Evolutionary conservation across 106 monocot species (phyloP), one percentile per base, ranked within the genome.

Genomic region (Allium sativum): DNA sequence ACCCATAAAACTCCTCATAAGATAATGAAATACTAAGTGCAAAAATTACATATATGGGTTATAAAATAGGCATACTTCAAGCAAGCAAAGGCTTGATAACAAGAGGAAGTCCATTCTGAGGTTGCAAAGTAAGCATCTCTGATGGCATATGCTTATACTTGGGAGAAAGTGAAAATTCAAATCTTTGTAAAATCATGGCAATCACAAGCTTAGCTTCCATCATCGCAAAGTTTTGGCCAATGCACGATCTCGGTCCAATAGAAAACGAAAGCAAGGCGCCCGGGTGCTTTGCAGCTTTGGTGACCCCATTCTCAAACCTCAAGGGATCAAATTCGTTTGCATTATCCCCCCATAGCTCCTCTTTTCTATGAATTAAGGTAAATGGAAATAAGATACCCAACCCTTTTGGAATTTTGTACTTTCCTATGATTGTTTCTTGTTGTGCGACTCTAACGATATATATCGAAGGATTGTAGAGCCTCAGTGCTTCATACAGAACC

Each of bases 171-270:
- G 64, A 31, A 53, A 83, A 75, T 6, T 71, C 65, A 75, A 81
- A 89, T 64, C 67, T 68, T 64, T 80, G 80, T 10, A 89, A 74
- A 19, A 89, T 81, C 78, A 80, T 75, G 16, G 68, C 78, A 10
- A 84, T 45, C 17, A 71, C 77, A 7, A 60, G 54, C 75, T 73
- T 89, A 0, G 88, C 81, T 57, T 89, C 88, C 21, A 79, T 3
- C 78, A 87, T 67, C 1, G 86, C 86, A 52, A 87, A 82, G 64
- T 74, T 74, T 68, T 81, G 82, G 1, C 82, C 87, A 0, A 82
- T 53, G 44, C 87, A 87, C 13, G 65, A 18, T 42, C 87, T 70
- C 7, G 87, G 78, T 1, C 87, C 82, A 2, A 62, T 46, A 3
- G 85, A 86, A 69, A 86, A 86, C 0, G 81, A 42, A 4, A 86